Evolutionary conservation across 2,329 filamentous ascomycete genomes (phyloP).

Genomic region (Atkinsonella hypoxylon): DNA sequence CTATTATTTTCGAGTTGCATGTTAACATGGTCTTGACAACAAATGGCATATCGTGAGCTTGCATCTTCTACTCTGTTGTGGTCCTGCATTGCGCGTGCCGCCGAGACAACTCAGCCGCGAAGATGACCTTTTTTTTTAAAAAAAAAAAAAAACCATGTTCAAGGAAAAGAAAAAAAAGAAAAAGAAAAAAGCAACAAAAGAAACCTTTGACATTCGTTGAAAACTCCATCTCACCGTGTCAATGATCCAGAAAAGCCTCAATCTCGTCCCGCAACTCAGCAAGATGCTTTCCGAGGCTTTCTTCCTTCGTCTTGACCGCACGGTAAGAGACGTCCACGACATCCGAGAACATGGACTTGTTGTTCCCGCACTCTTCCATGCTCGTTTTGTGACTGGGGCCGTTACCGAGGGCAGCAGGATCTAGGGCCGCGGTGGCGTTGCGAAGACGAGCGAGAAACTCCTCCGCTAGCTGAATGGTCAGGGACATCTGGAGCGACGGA

Average conservation of each 20-base stretch:
- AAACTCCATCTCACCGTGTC: neutral
- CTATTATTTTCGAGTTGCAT: neutral
- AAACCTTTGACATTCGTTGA: too few relatives aligned
- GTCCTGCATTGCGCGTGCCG: too few relatives aligned
- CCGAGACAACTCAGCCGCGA: neutral
- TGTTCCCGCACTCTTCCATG: constrained; percentile 8
- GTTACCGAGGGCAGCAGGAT: constrained; percentile 11
- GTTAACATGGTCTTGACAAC: neutral
- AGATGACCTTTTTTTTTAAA: neutral
- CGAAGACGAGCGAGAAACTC: constrained; percentile 26
- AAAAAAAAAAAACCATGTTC: too few relatives aligned
- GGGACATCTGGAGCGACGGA: constrained; percentile 28
- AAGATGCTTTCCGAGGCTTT: constrained; percentile 21
- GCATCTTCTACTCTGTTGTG: neutral
- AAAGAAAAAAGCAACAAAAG: too few relatives aligned
- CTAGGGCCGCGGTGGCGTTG: constrained; percentile 18
- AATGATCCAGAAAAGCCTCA: constrained; percentile 18
- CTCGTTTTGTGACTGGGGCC: constrained; percentile 3
- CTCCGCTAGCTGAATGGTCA: constrained; percentile 30
- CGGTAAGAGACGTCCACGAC: constrained; percentile 20
- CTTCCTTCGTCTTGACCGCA: constrained; percentile 22
- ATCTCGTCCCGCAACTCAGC: constrained; percentile 21
- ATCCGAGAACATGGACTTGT: constrained; percentile 20
- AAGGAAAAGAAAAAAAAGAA: neutral
- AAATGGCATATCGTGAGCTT: neutral